A percentile compares a stretch with the other conserved stretches of the same genome.
Evolutionary conservation across 108 stramenopile species (phyloP).

Genomic region (Skeletonema potamos): DNA sequence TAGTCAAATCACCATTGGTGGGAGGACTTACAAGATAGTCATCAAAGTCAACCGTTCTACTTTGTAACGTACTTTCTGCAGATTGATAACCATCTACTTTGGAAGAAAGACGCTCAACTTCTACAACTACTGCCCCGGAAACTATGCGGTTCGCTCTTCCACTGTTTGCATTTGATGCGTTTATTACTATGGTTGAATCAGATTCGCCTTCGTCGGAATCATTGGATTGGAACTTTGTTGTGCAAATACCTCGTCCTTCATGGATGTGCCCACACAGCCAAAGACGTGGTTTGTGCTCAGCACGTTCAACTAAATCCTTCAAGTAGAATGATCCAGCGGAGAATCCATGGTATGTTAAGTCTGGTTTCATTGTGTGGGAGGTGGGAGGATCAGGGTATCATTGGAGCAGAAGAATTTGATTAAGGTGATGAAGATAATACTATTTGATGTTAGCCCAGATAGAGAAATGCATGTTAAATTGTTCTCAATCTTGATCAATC

Average conservation of each 20-base stretch:
- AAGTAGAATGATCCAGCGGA: conserved; percentile 56
- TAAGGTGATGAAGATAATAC: conserved; percentile 5
- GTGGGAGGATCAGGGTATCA: not conserved
- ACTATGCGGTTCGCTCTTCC: conserved; percentile 61
- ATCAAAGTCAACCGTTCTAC: not conserved
- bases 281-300: conserved; percentile 44
- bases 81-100: conserved; percentile 4
- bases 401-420: not conserved
- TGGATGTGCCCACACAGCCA: conserved; percentile 84
- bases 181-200: conserved; percentile 58
- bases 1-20: not conserved
- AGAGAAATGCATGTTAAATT: too few relatives aligned
- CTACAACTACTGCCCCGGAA: conserved; percentile 61
- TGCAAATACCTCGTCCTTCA: conserved; percentile 58
- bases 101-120: conserved; percentile 31
- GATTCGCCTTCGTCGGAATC: conserved; percentile 13
- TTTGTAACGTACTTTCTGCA: conserved; percentile 20
- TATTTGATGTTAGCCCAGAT: conserved; percentile 8
- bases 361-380: conserved; percentile 13
- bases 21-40: not conserved
- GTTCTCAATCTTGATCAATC: too few relatives aligned
- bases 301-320: conserved; percentile 41
- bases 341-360: conserved; percentile 55
- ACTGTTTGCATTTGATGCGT: conserved; percentile 77
- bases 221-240: conserved; percentile 27